Percentiles rank a stretch among this genome's conserved stretches.
Evolutionary conservation across 2,329 filamentous ascomycete genomes (phyloP).

Genomic region (Arthrobotrys megalospora): DNA sequence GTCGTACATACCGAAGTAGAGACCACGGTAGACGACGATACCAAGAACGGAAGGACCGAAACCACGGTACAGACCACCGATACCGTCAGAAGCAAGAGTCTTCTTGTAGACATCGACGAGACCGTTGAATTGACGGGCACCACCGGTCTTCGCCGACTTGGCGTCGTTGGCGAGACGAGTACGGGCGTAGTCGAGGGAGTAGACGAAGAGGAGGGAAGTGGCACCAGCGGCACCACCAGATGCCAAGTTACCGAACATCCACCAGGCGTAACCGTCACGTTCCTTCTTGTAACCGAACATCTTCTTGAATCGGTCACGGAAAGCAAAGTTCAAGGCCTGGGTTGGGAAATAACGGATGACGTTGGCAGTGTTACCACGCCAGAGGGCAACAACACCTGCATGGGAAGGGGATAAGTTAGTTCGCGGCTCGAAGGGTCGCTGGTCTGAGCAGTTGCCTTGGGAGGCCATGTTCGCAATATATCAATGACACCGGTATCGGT

Average conservation of each 20-base stretch:
- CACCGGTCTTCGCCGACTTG: slow-evolving; percentile 97
- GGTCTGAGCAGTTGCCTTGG: neutral
- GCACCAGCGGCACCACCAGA: slow-evolving; percentile 99
- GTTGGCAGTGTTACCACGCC: slow-evolving; percentile 99
- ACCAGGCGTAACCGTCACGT: slow-evolving; percentile 96
- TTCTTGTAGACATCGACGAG: slow-evolving; percentile 99
- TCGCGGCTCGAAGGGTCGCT: neutral
- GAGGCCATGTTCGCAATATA: slow-evolving; percentile 12
- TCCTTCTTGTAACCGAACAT: slow-evolving; percentile 99
- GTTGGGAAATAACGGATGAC: slow-evolving; percentile 99
- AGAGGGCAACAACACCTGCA: slow-evolving; percentile 81
- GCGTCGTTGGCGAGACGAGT: slow-evolving; percentile 99
- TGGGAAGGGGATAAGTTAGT: slow-evolving; percentile 8
- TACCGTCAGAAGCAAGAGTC: slow-evolving; percentile 98
- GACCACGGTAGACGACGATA: slow-evolving; percentile 99
- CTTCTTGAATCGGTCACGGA: slow-evolving; percentile 99
- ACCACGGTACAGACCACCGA: slow-evolving; percentile 99
- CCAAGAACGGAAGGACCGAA: slow-evolving; percentile 99
- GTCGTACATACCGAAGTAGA: slow-evolving; percentile 99
- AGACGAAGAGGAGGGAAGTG: slow-evolving; percentile 99
- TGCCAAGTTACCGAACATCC: slow-evolving; percentile 99
- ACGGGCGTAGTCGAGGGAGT: slow-evolving; percentile 99
- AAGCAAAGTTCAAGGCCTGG: slow-evolving; percentile 99
- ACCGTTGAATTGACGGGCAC: slow-evolving; percentile 99
- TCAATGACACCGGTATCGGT: neutral